Evolutionary conservation across 2,329 filamentous ascomycete genomes (phyloP).

Genomic region (Venturia nashicola): DNA sequence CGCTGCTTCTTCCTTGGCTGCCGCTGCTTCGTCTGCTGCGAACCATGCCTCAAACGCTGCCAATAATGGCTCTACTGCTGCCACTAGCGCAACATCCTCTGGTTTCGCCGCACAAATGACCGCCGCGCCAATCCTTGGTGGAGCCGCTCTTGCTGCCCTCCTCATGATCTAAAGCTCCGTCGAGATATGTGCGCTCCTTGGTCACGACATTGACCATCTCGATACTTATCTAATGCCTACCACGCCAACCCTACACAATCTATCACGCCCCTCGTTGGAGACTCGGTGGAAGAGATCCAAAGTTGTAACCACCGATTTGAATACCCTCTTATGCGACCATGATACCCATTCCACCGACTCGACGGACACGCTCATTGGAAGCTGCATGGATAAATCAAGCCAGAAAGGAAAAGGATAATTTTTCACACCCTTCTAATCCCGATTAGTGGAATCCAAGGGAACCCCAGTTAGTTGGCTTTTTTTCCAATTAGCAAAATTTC

Average conservation of each 20-base stretch:
- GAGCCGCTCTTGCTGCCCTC: constrained; percentile 21
- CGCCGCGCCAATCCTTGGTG: constrained; percentile 24
- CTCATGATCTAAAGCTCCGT: constrained; percentile 23
- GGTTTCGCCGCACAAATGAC: constrained; percentile 21
- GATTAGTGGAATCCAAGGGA: neutral
- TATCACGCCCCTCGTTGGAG: neutral
- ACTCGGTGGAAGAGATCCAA: neutral
- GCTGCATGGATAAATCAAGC: neutral
- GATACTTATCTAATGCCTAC: neutral
- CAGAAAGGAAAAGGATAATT: neutral
- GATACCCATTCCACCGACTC: neutral
- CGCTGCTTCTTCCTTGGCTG: neutral
- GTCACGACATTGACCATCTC: neutral
- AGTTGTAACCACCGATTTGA: neutral
- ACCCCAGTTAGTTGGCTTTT: neutral
- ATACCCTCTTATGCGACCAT: neutral
- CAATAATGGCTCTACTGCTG: neutral
- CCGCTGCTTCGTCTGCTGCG: constrained; percentile 2
- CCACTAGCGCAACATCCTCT: constrained; percentile 10
- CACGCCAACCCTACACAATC: neutral
- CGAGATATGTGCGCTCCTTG: neutral
- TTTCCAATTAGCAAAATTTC: neutral
- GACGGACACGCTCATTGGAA: constrained; percentile 1
- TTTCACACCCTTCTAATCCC: neutral
- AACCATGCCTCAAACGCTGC: constrained; percentile 10